These are phyloP conservation scores for Clavaria fumosa DNA, from an alignment of 768 basidiomycete species.

Conservation along the genomic window DNA sequence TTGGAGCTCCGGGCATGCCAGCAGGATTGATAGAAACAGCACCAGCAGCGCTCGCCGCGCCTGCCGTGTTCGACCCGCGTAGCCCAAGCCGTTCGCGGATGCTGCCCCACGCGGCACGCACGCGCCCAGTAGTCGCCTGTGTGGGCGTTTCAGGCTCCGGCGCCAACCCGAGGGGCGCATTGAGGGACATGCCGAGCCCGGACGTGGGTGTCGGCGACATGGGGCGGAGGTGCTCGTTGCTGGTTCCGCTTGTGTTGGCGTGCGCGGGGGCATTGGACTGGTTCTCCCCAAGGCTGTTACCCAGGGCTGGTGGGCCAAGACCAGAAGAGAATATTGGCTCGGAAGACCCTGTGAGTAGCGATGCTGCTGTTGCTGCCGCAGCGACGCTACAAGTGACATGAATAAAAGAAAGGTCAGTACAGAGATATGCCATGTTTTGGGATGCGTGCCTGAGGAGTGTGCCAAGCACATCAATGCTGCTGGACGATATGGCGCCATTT, in stretches of 20 bases:
- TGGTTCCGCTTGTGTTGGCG: constrained; percentile 1
- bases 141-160: constrained; percentile 4
- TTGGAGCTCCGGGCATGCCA: neutral
- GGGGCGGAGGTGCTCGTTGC: constrained; percentile 10
- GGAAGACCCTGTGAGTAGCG: constrained; percentile 59
- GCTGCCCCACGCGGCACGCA: constrained; percentile 53
- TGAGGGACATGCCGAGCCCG: constrained; percentile 14
- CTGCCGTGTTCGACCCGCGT: constrained; percentile 17
- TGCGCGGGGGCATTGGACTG: too few relatives aligned
- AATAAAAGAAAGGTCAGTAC: constrained; percentile 4
- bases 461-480: constrained; percentile 69
- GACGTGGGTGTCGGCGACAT: constrained; percentile 33
- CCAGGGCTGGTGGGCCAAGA: constrained; percentile 24
- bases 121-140: constrained; percentile 22
- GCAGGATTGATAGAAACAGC: constrained; percentile 1
- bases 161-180: too few relatives aligned
- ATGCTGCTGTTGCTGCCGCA: constrained; percentile 84
- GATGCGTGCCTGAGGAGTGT: constrained; percentile 58
- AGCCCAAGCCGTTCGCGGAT: constrained; percentile 55
- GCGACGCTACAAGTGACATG: constrained; percentile 41
- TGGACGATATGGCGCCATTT: constrained; percentile 36
- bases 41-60: constrained; percentile 7
- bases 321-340: constrained; percentile 47
- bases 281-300: too few relatives aligned
- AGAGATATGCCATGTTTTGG: too few relatives aligned